These are phyloP conservation scores for Cryphonectria carpinicola DNA, from an alignment of 2,329 filamentous ascomycete species.

Conservation along the genomic window DNA sequence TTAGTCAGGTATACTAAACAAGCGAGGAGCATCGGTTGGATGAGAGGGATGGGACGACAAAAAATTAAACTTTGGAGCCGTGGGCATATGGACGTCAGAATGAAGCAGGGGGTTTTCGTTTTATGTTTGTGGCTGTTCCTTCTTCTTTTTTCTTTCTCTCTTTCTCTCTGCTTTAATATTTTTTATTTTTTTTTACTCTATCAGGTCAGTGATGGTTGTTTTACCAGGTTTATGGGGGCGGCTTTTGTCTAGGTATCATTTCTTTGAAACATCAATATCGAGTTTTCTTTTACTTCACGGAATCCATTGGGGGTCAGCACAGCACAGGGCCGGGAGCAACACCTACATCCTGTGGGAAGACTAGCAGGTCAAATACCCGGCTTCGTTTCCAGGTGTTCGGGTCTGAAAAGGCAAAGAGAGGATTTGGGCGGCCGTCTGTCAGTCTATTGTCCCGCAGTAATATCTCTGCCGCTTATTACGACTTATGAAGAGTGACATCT, in stretches of 20 bases:
- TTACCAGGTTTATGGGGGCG: background rate
- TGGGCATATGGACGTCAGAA: background rate
- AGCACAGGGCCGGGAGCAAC: background rate
- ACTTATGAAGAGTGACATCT: background rate
- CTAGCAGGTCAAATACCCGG: background rate
- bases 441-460: slow-evolving; percentile 8
- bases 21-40: slow-evolving; percentile 14
- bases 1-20: slow-evolving; percentile 10
- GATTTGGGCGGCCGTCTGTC: background rate
- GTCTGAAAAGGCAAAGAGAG: background rate
- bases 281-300: background rate
- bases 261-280: background rate
- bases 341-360: background rate
- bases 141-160: slow-evolving; percentile 3
- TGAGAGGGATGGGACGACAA: background rate
- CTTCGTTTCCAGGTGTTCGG: background rate
- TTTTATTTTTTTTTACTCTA: slow-evolving; percentile 7
- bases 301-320: background rate
- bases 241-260: slow-evolving; percentile 4
- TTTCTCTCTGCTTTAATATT: background rate
- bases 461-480: slow-evolving; percentile 1
- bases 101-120: slow-evolving; percentile 5
- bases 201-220: slow-evolving; percentile 3
- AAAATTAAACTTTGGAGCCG: background rate
- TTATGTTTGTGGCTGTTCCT: slow-evolving; percentile 3